Base-by-base conservation (phyloP, 2,329 filamentous ascomycete genomes). In the Westerdykella ornata region DNA sequence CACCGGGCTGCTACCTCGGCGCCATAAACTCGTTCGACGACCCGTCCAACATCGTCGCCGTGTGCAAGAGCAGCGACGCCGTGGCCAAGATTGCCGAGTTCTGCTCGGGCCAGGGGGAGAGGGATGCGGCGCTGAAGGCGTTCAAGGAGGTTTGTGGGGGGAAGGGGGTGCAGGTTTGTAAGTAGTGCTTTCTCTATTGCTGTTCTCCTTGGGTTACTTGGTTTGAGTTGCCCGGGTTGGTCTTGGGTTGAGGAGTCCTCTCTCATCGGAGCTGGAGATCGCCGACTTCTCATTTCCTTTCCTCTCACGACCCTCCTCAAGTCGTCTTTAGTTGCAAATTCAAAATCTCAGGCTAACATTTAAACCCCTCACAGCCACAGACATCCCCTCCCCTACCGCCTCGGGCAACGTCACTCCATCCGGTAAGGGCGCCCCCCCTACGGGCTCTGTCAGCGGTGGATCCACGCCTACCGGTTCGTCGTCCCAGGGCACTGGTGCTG, bases 51-150 rank as follows among this genome's bases (percentile, higher is more conserved):
- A 44, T 63, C 38, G 45, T 52, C 37, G 37, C 48, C 19, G 47
- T 61, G 14, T 63, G 59, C 56, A 49, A 52, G 45, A 40, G 43
- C 40, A 60, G 58, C 48, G 55, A 62, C 41, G 37, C 48, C 18
- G 48, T 46, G 33, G 42, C 33, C 32, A 54, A 51, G 44, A 52
- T 62, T 30, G 35, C 46, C 14, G 51, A 47, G 42, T 50, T 53
- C 38, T 63, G 59, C 38, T 53, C 54, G 4, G 30, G 8, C 3
- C n/a, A 33, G 30, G 30, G n/a, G 3, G 30, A 33, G 30, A 7
- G n/a, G 5, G 47, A 56, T 38, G 35, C 46, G 9, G 59, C 59
- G 13, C 39, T 63, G 44, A 44, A 35, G 4, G 58, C 57, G 28
- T 48, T 62, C 12, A 50, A 54, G 1, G 59, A 60, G 26, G 49